Conservation (phyloP, 176 grass and related monocot genomes). For the Musa acuminata region DNA sequence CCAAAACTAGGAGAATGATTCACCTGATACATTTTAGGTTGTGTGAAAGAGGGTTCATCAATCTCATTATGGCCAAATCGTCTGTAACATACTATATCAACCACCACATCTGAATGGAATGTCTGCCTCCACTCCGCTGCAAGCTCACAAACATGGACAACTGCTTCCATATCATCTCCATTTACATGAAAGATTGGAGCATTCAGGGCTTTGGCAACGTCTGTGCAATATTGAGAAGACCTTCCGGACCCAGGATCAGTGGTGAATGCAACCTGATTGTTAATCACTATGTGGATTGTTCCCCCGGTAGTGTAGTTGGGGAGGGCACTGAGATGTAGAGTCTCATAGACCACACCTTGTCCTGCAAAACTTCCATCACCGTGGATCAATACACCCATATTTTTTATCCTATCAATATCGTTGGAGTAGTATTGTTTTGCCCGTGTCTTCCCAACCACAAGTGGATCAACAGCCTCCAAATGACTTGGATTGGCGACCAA, state of each 20-base stretch:
- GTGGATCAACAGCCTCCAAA: constrained; percentile 82
- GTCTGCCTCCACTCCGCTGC: constrained; percentile 92
- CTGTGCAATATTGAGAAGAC: constrained; percentile 67
- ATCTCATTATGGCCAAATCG: constrained; percentile 96
- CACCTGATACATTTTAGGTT: constrained; percentile 98
- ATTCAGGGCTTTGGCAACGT: constrained; percentile 58
- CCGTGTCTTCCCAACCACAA: constrained; percentile 78
- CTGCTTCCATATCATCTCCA: constrained; percentile 90
- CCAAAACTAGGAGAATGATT: constrained; percentile 7
- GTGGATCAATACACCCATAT: constrained; percentile 73
- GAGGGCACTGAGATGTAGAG: constrained; percentile 89
- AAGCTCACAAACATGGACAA: constrained; percentile 75
- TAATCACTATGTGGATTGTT: constrained; percentile 71
- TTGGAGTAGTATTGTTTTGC: constrained; percentile 92
- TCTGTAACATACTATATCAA: constrained; percentile 83
- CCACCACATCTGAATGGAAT: constrained; percentile 86
- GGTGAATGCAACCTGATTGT: constrained; percentile 72
- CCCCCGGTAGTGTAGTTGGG: constrained; percentile 91
- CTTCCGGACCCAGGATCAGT: constrained; percentile 61
- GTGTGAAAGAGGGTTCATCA: constrained; percentile 95
- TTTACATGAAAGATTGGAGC: constrained; percentile 89
- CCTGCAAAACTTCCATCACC: constrained; percentile 95
- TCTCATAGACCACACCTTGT: constrained; percentile 89
- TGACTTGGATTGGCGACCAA: constrained; percentile 91
- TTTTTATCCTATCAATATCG: constrained; percentile 83